Percentiles rank a stretch among this genome's conserved stretches.
phyloP scores from a whole-genome alignment of 768 basidiomycete genomes.

The Mycena epipterygia region DNA sequence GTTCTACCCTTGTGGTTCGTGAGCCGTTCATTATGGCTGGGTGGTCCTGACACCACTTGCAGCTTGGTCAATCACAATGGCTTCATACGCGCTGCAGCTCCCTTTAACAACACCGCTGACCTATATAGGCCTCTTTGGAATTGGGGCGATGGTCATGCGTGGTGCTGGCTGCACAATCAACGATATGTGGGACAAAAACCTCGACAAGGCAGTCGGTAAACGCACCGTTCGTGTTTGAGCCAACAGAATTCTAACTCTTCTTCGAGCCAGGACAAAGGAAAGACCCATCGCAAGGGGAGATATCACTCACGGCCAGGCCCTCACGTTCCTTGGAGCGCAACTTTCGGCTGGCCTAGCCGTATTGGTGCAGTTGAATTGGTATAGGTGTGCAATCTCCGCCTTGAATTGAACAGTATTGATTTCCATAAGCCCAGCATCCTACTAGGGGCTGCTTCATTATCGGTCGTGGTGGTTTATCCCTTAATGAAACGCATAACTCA shows the following conservation, averaged over 20 bases:
- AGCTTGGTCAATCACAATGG: conserved; percentile 99
- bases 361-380: conserved; percentile 92
- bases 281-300: conserved; percentile 91
- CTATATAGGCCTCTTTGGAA: conserved; percentile 87
- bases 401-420: not conserved
- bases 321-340: conserved; percentile 87
- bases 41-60: conserved; percentile 9
- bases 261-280: conserved; percentile 84
- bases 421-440: conserved; percentile 71
- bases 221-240: conserved; percentile 3
- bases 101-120: conserved; percentile 78
- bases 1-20: conserved; percentile 94
- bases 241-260: not conserved
- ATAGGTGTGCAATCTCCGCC: conserved; percentile 74
- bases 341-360: conserved; percentile 87
- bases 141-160: conserved; percentile 95
- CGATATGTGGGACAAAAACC: conserved; percentile 96
- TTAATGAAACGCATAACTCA: conserved; percentile 97
- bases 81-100: conserved; percentile 81
- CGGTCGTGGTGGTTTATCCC: conserved; percentile 90
- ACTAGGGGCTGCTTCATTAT: conserved; percentile 92
- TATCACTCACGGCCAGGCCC: conserved; percentile 79
- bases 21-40: not conserved
- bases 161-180: conserved; percentile 99
- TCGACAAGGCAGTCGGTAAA: conserved; percentile 93